phyloP scores from a whole-genome alignment of 768 basidiomycete species.

The Stropharia rugosoannulata region DNA sequence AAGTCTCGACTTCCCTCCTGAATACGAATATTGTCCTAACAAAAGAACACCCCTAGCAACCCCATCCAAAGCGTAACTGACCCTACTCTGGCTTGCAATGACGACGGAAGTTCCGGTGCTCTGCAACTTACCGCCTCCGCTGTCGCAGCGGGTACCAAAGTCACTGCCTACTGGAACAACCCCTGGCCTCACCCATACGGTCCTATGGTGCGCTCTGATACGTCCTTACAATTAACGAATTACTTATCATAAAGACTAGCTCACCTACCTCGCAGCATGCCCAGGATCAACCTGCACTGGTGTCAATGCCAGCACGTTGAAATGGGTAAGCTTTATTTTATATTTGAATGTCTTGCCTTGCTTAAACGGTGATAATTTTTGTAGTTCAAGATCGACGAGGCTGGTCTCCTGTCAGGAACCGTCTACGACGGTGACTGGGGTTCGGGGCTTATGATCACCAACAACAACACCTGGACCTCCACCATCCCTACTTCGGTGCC shows the following conservation, averaged over 20 bases:
- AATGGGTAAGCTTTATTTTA: conserved; percentile 35
- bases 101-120: conserved; percentile 40
- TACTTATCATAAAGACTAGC: conserved; percentile 19
- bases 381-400: conserved; percentile 48
- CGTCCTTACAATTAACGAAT: neutral
- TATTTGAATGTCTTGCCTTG: neutral
- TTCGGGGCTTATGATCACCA: conserved; percentile 41
- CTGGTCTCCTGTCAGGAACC: conserved; percentile 44
- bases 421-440: conserved; percentile 39
- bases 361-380: neutral
- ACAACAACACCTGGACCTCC: conserved; percentile 46
- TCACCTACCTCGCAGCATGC: conserved; percentile 46
- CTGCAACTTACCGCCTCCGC: conserved; percentile 38
- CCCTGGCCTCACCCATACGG: conserved; percentile 44
- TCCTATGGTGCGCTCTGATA: conserved; percentile 32
- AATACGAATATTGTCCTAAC: neutral
- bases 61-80: conserved; percentile 38
- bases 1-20: conserved; percentile 6
- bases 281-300: conserved; percentile 40
- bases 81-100: conserved; percentile 43
- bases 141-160: conserved; percentile 39
- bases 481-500: conserved; percentile 44
- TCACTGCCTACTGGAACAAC: conserved; percentile 46
- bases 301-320: conserved; percentile 32
- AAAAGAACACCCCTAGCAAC: conserved; percentile 24